These are phyloP conservation scores for Aspergillus mulundensis DNA, from an alignment of 495 filamentous ascomycete genomes.

Conservation along the genomic window DNA sequence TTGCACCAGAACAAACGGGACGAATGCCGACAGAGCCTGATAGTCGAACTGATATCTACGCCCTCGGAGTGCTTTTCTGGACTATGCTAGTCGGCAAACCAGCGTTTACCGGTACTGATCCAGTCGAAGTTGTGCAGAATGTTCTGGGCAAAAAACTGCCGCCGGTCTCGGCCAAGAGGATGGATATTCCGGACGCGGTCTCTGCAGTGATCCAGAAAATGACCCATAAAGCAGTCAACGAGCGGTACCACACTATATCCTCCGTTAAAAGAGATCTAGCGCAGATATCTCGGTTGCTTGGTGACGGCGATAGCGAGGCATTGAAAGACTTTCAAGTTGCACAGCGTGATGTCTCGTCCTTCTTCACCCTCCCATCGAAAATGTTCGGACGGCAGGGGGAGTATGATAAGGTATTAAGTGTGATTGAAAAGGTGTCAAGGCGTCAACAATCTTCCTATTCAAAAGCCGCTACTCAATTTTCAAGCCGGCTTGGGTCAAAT, in stretches of 20 bases:
- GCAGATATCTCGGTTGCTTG: conserved; percentile 64
- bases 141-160: conserved; percentile 74
- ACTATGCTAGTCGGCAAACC: conserved; percentile 72
- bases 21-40: conserved; percentile 86
- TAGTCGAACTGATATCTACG: conserved; percentile 85
- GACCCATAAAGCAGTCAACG: conserved; percentile 77
- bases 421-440: conserved; percentile 68
- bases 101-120: conserved; percentile 71
- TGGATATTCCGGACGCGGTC: conserved; percentile 77
- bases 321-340: conserved; percentile 68
- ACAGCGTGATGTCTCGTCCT: conserved; percentile 75
- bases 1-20: conserved; percentile 89
- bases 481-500: conserved; percentile 48
- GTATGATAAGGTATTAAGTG: conserved; percentile 59
- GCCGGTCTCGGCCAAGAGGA: conserved; percentile 64
- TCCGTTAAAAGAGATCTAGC: conserved; percentile 74
- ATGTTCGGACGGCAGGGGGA: conserved; percentile 78
- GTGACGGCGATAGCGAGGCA: conserved; percentile 65
- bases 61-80: conserved; percentile 82
- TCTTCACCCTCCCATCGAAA: conserved; percentile 73
- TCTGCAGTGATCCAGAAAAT: conserved; percentile 82
- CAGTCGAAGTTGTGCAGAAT: conserved; percentile 83
- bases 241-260: conserved; percentile 79
- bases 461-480: conserved; percentile 35
- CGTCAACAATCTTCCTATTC: conserved; percentile 52